Conservation (phyloP, 1,284 basidiomycete genomes). For the Porodaedalea pini region DNA sequence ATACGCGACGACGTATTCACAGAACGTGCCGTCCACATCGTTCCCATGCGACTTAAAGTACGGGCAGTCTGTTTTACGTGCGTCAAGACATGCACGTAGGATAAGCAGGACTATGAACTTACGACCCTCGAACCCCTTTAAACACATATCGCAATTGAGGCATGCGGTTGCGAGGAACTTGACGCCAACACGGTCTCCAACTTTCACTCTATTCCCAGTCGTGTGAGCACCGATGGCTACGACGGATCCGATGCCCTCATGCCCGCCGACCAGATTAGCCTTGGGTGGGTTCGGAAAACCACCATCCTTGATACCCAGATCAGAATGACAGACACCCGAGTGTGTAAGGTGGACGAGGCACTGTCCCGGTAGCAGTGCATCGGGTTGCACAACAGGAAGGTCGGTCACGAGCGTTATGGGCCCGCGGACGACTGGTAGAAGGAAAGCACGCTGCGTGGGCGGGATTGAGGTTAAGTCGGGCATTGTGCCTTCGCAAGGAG, state of each 20-base stretch:
- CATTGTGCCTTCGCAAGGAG: too few relatives aligned
- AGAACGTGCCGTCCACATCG: constrained; percentile 36
- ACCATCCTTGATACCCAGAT: constrained; percentile 35
- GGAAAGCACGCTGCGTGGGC: constrained; percentile 29
- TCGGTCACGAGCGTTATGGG: constrained; percentile 13
- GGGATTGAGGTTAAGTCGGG: constrained; percentile 28
- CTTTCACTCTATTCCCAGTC: constrained; percentile 31
- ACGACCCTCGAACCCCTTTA: constrained; percentile 35
- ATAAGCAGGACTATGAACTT: constrained; percentile 22
- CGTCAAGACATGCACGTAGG: constrained; percentile 12
- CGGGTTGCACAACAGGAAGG: constrained; percentile 35
- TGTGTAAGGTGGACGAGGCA: constrained; percentile 43
- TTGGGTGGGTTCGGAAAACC: constrained; percentile 40
- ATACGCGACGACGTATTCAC: constrained; percentile 27
- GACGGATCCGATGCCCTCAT: constrained; percentile 40
- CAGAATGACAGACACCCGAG: constrained; percentile 40
- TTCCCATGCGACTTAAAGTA: constrained; percentile 38
- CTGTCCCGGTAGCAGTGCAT: constrained; percentile 42
- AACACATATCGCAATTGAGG: constrained; percentile 44
- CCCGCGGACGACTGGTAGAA: constrained; percentile 24
- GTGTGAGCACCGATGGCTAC: constrained; percentile 45
- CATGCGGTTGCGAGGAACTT: constrained; percentile 49
- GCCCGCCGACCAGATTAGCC: constrained; percentile 46
- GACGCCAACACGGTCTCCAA: constrained; percentile 49
- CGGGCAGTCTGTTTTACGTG: constrained; percentile 28